Evolutionary conservation across 345 rosid genomes (phyloP).

Genomic region (Noccaea bulbosa): DNA sequence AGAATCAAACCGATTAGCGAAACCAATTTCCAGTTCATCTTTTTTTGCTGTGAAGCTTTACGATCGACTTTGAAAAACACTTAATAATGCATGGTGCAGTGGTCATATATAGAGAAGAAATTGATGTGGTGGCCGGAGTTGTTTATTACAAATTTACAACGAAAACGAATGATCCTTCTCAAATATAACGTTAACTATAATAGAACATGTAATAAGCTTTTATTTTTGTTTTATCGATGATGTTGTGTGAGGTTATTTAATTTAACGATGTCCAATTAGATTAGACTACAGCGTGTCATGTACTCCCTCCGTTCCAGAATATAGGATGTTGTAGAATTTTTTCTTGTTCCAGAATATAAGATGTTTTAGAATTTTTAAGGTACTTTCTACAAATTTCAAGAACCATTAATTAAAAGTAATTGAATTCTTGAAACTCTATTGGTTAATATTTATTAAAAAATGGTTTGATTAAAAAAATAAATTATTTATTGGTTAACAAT

Average conservation of each 20-base stretch:
- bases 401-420: no score
- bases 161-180: neutral
- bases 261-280: neutral
- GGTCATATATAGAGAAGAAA: neutral
- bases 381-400: no score
- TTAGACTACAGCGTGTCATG: constrained; percentile 3
- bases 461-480: no score
- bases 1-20: neutral
- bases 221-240: neutral
- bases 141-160: neutral
- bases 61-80: neutral
- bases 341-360: no score
- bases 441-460: no score
- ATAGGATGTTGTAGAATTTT: no score
- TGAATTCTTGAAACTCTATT: no score
- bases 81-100: neutral
- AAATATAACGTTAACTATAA: neutral
- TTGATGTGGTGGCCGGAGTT: neutral
- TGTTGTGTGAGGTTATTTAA: neutral
- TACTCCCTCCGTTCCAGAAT: no score
- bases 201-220: neutral
- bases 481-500: no score
- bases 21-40: constrained; percentile 9
- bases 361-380: no score
- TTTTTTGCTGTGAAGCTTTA: neutral